Evolutionary conservation across 768 basidiomycete species (phyloP).

Genomic region (Rhizopogon sp.): DNA sequence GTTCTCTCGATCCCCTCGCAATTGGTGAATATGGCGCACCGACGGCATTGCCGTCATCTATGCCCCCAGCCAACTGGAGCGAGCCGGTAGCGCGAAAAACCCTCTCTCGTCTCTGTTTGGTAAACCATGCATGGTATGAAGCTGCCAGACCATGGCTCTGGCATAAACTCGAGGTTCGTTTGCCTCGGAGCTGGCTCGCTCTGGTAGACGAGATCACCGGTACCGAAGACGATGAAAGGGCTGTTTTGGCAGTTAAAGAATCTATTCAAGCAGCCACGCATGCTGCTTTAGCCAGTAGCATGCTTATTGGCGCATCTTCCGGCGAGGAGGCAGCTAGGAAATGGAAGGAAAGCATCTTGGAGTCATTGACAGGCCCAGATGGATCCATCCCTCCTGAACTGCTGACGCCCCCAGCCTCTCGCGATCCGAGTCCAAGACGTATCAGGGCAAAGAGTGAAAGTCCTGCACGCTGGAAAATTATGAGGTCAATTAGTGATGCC

Average conservation of each 20-base stretch:
- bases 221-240: slow-evolving; percentile 62
- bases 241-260: slow-evolving; percentile 58
- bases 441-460: slow-evolving; percentile 73
- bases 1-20: slow-evolving; percentile 71
- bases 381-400: slow-evolving; percentile 69
- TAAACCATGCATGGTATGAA: slow-evolving; percentile 71
- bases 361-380: slow-evolving; percentile 57
- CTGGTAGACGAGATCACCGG: slow-evolving; percentile 77
- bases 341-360: slow-evolving; percentile 59
- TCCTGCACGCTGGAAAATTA: slow-evolving; percentile 79
- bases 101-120: slow-evolving; percentile 67
- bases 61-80: slow-evolving; percentile 65
- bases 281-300: slow-evolving; percentile 49
- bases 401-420: slow-evolving; percentile 74
- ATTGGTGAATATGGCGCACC: slow-evolving; percentile 40
- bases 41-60: slow-evolving; percentile 65
- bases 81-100: slow-evolving; percentile 63
- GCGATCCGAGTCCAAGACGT: slow-evolving; percentile 78
- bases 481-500: slow-evolving; percentile 74
- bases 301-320: slow-evolving; percentile 29
- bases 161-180: slow-evolving; percentile 76
- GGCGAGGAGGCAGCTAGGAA: slow-evolving; percentile 39
- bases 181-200: slow-evolving; percentile 81
- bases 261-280: slow-evolving; percentile 65
- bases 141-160: slow-evolving; percentile 90